Evolutionary conservation across 169 alveolate species (phyloP).

Genomic region (Cryptosporidium andersoni): DNA sequence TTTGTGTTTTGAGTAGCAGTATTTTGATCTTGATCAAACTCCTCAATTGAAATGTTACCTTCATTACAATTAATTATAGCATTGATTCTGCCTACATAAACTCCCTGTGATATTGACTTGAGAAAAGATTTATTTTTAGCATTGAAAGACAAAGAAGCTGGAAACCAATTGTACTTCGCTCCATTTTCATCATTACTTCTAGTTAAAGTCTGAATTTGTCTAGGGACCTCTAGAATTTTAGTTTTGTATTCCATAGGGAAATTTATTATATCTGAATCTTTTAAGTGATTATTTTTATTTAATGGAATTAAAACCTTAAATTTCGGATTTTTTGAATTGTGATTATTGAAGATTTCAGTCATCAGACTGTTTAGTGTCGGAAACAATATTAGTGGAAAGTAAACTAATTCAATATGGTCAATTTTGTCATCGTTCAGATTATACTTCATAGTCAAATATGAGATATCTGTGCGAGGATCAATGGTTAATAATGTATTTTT

Average conservation of each 20-base stretch:
- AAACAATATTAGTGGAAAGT: no score
- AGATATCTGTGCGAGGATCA: conserved; percentile 15
- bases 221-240: no score
- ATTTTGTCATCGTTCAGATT: neutral
- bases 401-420: no score
- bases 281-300: no score
- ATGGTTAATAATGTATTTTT: conserved; percentile 18
- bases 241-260: no score
- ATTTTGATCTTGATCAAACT: neutral
- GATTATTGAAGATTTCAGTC: no score
- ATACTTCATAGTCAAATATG: conserved; percentile 2
- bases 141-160: conserved; percentile 14
- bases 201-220: no score
- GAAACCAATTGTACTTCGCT: conserved; percentile 18
- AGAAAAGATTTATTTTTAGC: neutral
- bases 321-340: no score
- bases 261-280: no score
- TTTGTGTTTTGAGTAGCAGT: neutral
- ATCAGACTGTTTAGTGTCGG: no score
- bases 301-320: no score
- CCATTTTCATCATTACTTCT: no score
- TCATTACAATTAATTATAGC: conserved; percentile 4
- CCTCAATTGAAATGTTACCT: conserved; percentile 25
- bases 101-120: neutral
- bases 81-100: conserved; percentile 18